Conservation (phyloP, 352 stramenopile genomes). For the Phytophthora citricola region DNA sequence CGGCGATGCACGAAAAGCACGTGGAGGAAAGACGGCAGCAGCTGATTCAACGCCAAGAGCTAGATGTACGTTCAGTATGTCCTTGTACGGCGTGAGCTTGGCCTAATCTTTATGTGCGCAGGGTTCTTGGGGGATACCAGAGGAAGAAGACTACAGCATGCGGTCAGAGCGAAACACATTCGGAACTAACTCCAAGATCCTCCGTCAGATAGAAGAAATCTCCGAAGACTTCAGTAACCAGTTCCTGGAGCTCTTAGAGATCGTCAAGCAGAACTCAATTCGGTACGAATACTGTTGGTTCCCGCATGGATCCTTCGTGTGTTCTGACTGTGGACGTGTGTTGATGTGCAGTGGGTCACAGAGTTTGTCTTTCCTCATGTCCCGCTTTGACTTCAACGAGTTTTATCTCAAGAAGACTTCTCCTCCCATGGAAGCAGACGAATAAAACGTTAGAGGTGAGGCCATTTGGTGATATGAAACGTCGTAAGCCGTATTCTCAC, state of each 20-base stretch:
- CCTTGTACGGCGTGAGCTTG: background rate
- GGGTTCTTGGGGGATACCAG: constrained; percentile 66
- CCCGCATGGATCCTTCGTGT: background rate
- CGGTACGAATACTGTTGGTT: constrained; percentile 44
- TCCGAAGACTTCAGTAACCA: constrained; percentile 67
- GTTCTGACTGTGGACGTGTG: background rate
- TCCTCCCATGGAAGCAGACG: constrained; percentile 49
- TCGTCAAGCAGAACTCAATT: constrained; percentile 64
- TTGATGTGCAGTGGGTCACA: constrained; percentile 59
- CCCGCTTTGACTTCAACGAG: constrained; percentile 93
- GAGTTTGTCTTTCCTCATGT: constrained; percentile 85
- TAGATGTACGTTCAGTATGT: constrained; percentile 39
- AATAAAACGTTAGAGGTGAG: constrained; percentile 40
- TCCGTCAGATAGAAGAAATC: constrained; percentile 72
- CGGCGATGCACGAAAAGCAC: constrained; percentile 76
- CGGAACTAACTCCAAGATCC: constrained; percentile 52
- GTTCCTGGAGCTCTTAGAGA: constrained; percentile 73
- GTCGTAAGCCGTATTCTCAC: constrained; percentile 1
- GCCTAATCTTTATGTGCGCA: constrained; percentile 22
- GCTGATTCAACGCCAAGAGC: constrained; percentile 53
- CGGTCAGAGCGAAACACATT: constrained; percentile 47
- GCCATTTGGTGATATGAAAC: background rate
- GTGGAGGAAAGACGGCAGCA: constrained; percentile 60
- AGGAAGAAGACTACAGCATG: constrained; percentile 58
- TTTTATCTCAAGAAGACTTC: constrained; percentile 78